Evolutionary conservation across 164 flowering plant species (phyloP).

Genomic region (Vitis amurensis): DNA sequence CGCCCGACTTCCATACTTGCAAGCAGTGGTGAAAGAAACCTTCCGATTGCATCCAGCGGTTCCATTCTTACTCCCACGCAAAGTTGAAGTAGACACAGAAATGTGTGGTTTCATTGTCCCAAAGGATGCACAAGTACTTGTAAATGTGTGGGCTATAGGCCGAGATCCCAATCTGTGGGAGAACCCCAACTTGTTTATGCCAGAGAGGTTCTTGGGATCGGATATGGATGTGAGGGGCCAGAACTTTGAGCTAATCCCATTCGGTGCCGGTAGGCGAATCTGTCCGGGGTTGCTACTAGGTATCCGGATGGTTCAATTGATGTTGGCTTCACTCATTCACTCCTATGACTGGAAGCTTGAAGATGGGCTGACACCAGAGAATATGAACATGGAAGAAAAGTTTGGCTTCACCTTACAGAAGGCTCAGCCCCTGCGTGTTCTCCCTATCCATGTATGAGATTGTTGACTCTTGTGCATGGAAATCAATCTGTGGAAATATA

Average conservation of each 20-base stretch:
- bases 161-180: constrained; percentile 17
- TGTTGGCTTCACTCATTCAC: constrained; percentile 23
- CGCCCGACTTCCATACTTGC: constrained; percentile 29
- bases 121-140: constrained; percentile 15
- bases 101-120: constrained; percentile 14
- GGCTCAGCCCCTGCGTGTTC: too few species aligned
- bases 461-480: too few species aligned
- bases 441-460: too few species aligned
- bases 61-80: constrained; percentile 35
- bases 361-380: too few species aligned
- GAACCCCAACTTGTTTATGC: background rate
- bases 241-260: constrained; percentile 10
- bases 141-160: constrained; percentile 26
- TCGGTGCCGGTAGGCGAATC: constrained; percentile 25
- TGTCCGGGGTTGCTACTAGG: constrained; percentile 27
- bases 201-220: too few species aligned
- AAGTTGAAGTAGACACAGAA: constrained; percentile 8
- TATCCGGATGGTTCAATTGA: constrained; percentile 14
- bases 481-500: too few species aligned
- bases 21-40: constrained; percentile 32
- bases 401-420: too few species aligned
- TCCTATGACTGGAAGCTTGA: constrained; percentile 1
- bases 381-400: too few species aligned
- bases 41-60: constrained; percentile 41
- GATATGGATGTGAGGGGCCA: too few species aligned